Conservation (phyloP, 805 yeast genomes). For the Kodamaea kaohsiungensis region DNA sequence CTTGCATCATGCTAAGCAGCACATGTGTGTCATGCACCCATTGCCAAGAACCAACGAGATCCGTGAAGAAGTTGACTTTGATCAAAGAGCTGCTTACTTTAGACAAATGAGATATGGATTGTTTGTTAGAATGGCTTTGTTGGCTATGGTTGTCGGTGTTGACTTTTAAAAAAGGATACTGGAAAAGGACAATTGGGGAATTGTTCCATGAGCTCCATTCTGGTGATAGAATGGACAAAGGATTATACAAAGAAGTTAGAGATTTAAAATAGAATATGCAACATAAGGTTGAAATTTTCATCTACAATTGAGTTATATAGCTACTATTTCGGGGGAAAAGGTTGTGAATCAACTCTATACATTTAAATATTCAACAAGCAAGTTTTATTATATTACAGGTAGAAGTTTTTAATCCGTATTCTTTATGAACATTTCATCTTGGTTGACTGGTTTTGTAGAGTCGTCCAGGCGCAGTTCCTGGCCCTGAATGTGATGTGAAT, state of each 20-base stretch:
- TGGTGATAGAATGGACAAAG: background rate
- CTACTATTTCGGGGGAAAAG: slow-evolving; percentile 7
- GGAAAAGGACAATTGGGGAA: slow-evolving; percentile 19
- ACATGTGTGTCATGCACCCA: slow-evolving; percentile 99
- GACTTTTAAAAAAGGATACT: slow-evolving; percentile 51
- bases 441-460: background rate
- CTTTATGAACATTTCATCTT: background rate
- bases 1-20: slow-evolving; percentile 89
- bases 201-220: slow-evolving; percentile 9
- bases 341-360: background rate
- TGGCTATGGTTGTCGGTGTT: slow-evolving; percentile 97
- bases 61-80: slow-evolving; percentile 97
- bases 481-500: background rate
- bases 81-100: slow-evolving; percentile 98
- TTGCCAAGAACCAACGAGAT: slow-evolving; percentile 96
- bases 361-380: background rate
- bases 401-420: background rate
- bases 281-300: background rate
- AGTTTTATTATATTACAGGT: background rate
- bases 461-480: background rate
- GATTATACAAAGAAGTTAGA: background rate
- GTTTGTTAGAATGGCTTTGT: slow-evolving; percentile 96
- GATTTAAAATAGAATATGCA: background rate
- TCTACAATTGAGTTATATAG: background rate
- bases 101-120: slow-evolving; percentile 99